Evolutionary conservation across 2,329 filamentous ascomycete species (phyloP).

Genomic region (Fusarium succisae): DNA sequence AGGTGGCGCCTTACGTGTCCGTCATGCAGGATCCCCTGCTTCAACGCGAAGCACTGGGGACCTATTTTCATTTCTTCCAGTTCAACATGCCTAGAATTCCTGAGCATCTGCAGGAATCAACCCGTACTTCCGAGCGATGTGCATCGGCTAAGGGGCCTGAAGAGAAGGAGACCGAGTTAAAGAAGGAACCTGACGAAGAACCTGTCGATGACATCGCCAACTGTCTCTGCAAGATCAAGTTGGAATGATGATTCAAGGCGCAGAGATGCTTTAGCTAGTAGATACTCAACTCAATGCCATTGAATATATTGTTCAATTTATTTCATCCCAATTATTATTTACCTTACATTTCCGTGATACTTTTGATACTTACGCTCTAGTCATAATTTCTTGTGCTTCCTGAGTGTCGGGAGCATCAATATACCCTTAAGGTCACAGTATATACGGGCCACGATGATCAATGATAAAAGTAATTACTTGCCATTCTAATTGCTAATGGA

Average conservation of each 20-base stretch:
- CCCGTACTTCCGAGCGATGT: accelerated
- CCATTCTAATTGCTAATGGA: too few relatives aligned
- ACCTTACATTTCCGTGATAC: too few relatives aligned
- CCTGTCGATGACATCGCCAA: accelerated
- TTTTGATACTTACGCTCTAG: too few relatives aligned
- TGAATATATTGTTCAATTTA: accelerated
- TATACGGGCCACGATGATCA: too few relatives aligned
- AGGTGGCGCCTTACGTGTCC: not conserved
- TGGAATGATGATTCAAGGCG: not conserved
- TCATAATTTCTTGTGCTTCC: too few relatives aligned
- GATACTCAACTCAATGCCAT: not conserved
- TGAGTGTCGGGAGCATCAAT: too few relatives aligned
- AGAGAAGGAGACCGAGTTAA: not conserved
- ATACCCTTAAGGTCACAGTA: too few relatives aligned
- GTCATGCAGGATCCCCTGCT: not conserved
- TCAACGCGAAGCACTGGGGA: not conserved
- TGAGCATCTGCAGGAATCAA: too few relatives aligned
- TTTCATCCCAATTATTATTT: too few relatives aligned
- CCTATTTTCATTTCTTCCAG: too few relatives aligned
- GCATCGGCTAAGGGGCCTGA: not conserved
- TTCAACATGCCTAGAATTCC: not conserved
- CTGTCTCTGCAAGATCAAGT: not conserved
- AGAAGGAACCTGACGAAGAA: accelerated
- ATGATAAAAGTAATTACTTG: too few relatives aligned
- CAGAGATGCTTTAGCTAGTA: not conserved